A percentile compares a stretch with the other conserved stretches of the same genome.
These are phyloP conservation scores for Aspergillus leporis DNA, from an alignment of 495 filamentous ascomycete species.

Conservation along the genomic window DNA sequence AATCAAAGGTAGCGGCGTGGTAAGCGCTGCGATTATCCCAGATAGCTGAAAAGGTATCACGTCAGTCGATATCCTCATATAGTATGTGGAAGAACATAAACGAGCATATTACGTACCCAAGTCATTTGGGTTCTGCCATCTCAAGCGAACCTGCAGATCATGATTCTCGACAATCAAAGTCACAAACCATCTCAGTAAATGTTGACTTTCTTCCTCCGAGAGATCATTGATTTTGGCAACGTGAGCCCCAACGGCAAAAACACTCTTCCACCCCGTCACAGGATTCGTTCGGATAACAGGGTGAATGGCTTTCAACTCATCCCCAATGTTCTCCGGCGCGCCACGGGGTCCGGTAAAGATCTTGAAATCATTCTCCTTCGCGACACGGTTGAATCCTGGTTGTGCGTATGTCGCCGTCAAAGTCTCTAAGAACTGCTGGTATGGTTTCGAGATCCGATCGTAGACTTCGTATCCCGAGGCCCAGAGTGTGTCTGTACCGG, in stretches of 20 bases:
- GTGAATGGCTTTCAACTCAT: conserved; percentile 62
- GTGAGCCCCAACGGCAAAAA: conserved; percentile 67
- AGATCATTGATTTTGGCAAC: conserved; percentile 64
- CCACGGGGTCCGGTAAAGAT: conserved; percentile 60
- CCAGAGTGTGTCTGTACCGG: conserved; percentile 66
- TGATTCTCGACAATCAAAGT: conserved; percentile 72
- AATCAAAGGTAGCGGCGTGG: conserved; percentile 73
- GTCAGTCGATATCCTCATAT: background rate
- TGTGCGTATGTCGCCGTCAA: conserved; percentile 68
- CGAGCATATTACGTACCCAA: conserved; percentile 33
- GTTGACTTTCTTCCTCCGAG: conserved; percentile 61
- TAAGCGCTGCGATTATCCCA: conserved; percentile 78
- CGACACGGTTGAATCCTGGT: conserved; percentile 57
- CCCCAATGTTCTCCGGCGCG: conserved; percentile 67
- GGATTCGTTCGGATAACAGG: conserved; percentile 81
- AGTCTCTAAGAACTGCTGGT: conserved; percentile 66
- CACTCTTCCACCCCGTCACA: conserved; percentile 77
- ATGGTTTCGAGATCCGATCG: conserved; percentile 67
- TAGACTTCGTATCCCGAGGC: conserved; percentile 78
- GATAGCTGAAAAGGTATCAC: conserved; percentile 51
- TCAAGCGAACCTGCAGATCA: conserved; percentile 72
- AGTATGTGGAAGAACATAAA: conserved; percentile 1
- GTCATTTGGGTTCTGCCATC: conserved; percentile 63
- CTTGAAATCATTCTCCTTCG: conserved; percentile 54
- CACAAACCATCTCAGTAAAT: conserved; percentile 63